phyloP scores from a whole-genome alignment of 2,329 filamentous ascomycete species.

The Botrytis fabae region DNA sequence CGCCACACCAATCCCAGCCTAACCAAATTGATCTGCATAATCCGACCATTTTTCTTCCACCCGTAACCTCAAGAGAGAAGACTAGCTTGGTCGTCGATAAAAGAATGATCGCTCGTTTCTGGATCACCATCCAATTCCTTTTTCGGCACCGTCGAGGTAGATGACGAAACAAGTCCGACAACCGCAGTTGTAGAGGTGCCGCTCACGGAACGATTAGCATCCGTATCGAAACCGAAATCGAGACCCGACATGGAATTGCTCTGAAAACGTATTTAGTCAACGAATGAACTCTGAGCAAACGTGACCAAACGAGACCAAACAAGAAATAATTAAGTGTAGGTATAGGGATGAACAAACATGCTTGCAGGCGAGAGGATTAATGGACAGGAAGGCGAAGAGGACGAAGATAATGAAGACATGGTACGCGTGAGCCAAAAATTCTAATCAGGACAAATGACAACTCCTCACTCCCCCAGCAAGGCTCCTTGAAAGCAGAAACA shows the following conservation, averaged over 20 bases:
- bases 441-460: slow-evolving; percentile 33
- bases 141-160: background rate
- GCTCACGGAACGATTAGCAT: slow-evolving; percentile 10
- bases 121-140: slow-evolving; percentile 25
- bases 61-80: slow-evolving; percentile 34
- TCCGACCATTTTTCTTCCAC: background rate
- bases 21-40: slow-evolving; percentile 5
- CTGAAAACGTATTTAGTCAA: slow-evolving; percentile 29
- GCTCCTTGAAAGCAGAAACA: slow-evolving; percentile 35
- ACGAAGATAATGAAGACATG: slow-evolving; percentile 26
- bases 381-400: slow-evolving; percentile 17
- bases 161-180: slow-evolving; percentile 24
- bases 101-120: slow-evolving; percentile 23
- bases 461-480: slow-evolving; percentile 14
- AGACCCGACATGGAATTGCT: background rate
- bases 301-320: slow-evolving; percentile 20
- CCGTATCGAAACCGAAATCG: slow-evolving; percentile 28
- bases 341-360: background rate
- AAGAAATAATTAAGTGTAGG: slow-evolving; percentile 12
- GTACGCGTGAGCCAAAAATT: slow-evolving; percentile 37
- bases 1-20: slow-evolving; percentile 3
- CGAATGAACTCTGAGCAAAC: slow-evolving; percentile 23
- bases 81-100: slow-evolving; percentile 37
- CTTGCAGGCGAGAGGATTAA: slow-evolving; percentile 21
- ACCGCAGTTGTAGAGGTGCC: slow-evolving; percentile 27